Base-by-base conservation (phyloP, 2,329 filamentous ascomycete genomes). In the Metarhizium album region DNA sequence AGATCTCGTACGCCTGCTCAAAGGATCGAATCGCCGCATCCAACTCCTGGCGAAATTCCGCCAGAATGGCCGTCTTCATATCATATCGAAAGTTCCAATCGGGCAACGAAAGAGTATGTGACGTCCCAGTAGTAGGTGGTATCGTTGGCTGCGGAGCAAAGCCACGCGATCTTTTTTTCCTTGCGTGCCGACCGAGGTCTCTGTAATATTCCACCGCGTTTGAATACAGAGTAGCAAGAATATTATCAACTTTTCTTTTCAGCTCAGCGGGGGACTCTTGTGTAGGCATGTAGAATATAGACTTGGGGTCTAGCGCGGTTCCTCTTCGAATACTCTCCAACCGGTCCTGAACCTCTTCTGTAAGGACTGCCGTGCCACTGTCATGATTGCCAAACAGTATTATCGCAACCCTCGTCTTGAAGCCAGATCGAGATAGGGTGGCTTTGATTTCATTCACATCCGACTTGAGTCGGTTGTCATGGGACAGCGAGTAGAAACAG, bases 31-130 rank as follows among this genome's bases (percentile, higher is more conserved):
- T 75, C 1, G 93, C 90, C 22, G 82, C 83, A 62, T 96, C 91
- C 76, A 91, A 87, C 64, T 97, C 93, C 62, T 94, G 87, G 8
- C 93, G 81, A 58, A 95, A 96, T 62, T 97, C 91, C 27, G 90
- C 88, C 62, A 97, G 87, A 0, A 95, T 75, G 6, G 85, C 91
- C 18, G 90, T 77, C 65, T 98, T 98, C 71, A 95, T 90, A 62
- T 98, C 91, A 67, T 96, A 96, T 16, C 91, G 84, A 49, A 94
- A 84, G 61, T 89, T 90, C 93, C 91, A 98, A 3, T 88, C 90
- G 42, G 89, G 83, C 9, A 84, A 73, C 1, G 90, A 87, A n/a
- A 96, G 69, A 0, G 86, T 88, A 60, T 93, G 87, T 1, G 90
- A 94, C 1, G 88, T 94, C 27, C 87, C 88, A 20, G 78, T 83